phyloP scores from a whole-genome alignment of 2,329 filamentous ascomycete genomes.

The Colletotrichum sp. region DNA sequence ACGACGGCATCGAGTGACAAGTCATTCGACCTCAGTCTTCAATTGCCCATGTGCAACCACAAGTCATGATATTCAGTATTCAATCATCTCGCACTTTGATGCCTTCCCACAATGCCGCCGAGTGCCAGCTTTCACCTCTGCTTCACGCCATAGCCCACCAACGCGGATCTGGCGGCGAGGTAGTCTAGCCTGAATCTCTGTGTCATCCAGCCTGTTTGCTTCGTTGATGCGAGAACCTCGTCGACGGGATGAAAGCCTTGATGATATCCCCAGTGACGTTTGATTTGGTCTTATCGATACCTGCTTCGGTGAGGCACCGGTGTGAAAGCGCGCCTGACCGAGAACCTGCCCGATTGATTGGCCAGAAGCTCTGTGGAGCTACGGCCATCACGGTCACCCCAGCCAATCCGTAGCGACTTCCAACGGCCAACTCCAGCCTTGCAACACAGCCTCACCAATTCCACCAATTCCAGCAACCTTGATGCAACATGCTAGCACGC shows the following conservation, averaged over 20 bases:
- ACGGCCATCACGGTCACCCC: neutral
- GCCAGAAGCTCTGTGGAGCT: neutral
- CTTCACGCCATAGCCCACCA: neutral
- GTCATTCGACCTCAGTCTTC: neutral
- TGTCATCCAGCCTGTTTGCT: neutral
- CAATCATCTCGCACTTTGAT: neutral
- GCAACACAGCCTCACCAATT: neutral
- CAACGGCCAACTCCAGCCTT: conserved; percentile 4
- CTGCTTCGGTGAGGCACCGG: neutral
- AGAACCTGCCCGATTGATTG: neutral
- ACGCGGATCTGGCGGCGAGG: neutral
- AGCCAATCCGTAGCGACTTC: conserved; percentile 11
- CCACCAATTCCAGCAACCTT: neutral
- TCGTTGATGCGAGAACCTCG: neutral
- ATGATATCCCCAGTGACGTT: neutral
- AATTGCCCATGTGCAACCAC: neutral
- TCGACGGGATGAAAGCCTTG: neutral
- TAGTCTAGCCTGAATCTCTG: neutral
- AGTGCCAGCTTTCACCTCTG: neutral
- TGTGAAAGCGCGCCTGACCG: neutral
- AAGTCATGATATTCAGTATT: neutral
- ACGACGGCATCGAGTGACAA: neutral
- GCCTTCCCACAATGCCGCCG: neutral
- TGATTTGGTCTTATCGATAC: neutral
- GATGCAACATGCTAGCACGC: neutral